Evolutionary conservation across 495 filamentous ascomycete species (phyloP).

Genomic region (Emericellopsis terricola): DNA sequence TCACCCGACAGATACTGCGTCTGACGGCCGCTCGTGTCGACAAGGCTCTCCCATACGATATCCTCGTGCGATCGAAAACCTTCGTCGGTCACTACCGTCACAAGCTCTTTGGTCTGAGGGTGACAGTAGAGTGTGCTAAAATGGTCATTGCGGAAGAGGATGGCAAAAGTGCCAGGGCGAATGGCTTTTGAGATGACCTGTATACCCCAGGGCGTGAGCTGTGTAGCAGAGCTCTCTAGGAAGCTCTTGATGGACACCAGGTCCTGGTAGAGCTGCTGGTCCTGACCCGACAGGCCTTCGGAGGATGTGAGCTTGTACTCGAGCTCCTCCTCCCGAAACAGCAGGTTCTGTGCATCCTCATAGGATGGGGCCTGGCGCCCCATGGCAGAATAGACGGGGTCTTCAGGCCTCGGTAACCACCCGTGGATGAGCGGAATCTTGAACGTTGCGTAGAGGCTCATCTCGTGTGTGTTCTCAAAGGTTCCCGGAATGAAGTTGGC

Average conservation of each 20-base stretch:
- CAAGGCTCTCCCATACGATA: conserved; percentile 88
- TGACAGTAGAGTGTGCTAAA: conserved; percentile 83
- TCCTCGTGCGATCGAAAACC: conserved; percentile 80
- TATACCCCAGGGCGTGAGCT: conserved; percentile 70
- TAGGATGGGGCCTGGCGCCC: conserved; percentile 57
- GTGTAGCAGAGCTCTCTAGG: conserved; percentile 59
- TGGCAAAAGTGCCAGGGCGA: conserved; percentile 57
- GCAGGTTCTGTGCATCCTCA: conserved; percentile 76
- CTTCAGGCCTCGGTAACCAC: conserved; percentile 58
- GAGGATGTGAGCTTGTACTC: conserved; percentile 51
- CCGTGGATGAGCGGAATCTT: conserved; percentile 81
- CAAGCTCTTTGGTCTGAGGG: conserved; percentile 48
- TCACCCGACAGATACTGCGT: conserved; percentile 80
- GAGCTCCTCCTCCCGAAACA: conserved; percentile 74
- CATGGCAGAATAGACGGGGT: conserved; percentile 46
- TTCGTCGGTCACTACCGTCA: conserved; percentile 77
- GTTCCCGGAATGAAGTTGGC: conserved; percentile 38
- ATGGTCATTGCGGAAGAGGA: conserved; percentile 92
- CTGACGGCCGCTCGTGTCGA: conserved; percentile 69
- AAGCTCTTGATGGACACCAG: conserved; percentile 69
- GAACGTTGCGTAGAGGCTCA: conserved; percentile 76
- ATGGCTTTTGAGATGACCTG: conserved; percentile 45
- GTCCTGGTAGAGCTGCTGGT: conserved; percentile 57
- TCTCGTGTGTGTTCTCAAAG: conserved; percentile 70
- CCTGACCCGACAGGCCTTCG: conserved; percentile 38